phyloP scores from a whole-genome alignment of 192 early-diverging fungal species.

The Coemansia aciculifera region DNA sequence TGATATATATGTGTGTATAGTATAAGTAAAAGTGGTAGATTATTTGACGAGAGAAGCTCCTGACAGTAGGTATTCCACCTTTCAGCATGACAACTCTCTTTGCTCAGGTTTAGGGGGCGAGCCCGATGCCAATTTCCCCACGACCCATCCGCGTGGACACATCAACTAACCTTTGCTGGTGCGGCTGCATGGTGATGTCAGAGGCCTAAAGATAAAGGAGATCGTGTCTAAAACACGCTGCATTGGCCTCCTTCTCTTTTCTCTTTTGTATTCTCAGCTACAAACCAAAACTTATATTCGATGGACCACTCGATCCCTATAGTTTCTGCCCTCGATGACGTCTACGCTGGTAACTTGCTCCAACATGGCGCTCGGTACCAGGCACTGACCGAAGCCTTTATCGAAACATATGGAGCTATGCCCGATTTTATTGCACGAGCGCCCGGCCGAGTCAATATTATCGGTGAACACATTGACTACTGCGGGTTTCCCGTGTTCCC shows the following conservation, averaged over 20 bases:
- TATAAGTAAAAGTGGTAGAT: background rate
- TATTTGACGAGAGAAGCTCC: background rate
- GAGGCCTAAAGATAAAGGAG: background rate
- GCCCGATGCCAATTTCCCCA: background rate
- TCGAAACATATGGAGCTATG: slow-evolving; percentile 49
- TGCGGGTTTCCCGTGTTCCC: slow-evolving; percentile 91
- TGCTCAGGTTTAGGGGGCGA: background rate
- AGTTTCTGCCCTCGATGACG: slow-evolving; percentile 11
- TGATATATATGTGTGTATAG: background rate
- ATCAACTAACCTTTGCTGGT: background rate
- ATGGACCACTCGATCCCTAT: slow-evolving; percentile 9
- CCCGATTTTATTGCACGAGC: slow-evolving; percentile 85
- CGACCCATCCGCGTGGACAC: background rate
- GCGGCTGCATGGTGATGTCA: slow-evolving; percentile 1
- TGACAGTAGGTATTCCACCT: background rate
- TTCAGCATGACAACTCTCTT: background rate
- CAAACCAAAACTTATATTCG: background rate
- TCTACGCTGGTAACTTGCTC: slow-evolving; percentile 18
- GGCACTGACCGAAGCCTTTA: slow-evolving; percentile 55
- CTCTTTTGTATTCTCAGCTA: background rate
- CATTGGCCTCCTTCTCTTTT: background rate
- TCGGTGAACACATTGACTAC: slow-evolving; percentile 98
- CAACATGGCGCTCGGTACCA: slow-evolving; percentile 38
- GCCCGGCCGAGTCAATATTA: slow-evolving; percentile 94
- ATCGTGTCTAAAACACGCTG: background rate